These are phyloP conservation scores for Scolecobasidium constrictum DNA, from an alignment of 2,329 filamentous ascomycete species.

Conservation along the genomic window DNA sequence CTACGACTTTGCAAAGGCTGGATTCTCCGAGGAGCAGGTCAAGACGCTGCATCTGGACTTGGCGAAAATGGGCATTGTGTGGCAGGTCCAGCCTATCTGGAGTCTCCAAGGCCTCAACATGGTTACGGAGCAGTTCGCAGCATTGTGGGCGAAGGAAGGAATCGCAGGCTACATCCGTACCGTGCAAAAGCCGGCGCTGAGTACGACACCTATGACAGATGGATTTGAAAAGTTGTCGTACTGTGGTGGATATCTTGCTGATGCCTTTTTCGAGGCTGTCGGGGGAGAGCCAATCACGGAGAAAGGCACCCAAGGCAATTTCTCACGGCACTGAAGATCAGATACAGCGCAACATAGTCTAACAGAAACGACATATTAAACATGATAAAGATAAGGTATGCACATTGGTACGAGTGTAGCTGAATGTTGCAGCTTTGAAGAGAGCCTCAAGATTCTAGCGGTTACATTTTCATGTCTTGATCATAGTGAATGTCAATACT, in stretches of 20 bases:
- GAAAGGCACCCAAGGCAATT: slow-evolving; percentile 5
- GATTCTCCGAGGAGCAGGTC: slow-evolving; percentile 22
- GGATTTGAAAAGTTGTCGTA: slow-evolving; percentile 27
- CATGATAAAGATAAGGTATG: no score
- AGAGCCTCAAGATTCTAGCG: no score
- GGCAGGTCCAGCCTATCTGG: slow-evolving; percentile 33
- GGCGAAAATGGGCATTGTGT: slow-evolving; percentile 27
- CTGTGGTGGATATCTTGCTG: slow-evolving; percentile 25
- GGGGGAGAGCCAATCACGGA: slow-evolving; percentile 18
- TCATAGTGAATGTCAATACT: no score
- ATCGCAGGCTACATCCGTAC: slow-evolving; percentile 25
- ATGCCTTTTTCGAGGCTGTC: slow-evolving; percentile 26
- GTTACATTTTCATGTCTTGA: no score
- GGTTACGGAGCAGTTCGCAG: slow-evolving; percentile 22
- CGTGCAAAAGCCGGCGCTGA: slow-evolving; percentile 18
- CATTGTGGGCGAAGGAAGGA: slow-evolving; percentile 23
- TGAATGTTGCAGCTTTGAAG: no score
- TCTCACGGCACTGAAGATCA: not conserved
- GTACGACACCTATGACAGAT: slow-evolving; percentile 19
- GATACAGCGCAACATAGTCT: no score
- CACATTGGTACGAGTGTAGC: no score
- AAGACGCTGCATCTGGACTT: slow-evolving; percentile 22
- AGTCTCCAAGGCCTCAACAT: slow-evolving; percentile 25
- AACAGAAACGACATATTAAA: no score
- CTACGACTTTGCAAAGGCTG: slow-evolving; percentile 25